Evolutionary conservation across 2,329 filamentous ascomycete species (phyloP), one percentile per base, ranked within the genome.

Genomic region (Fusarium protoensiforme): DNA sequence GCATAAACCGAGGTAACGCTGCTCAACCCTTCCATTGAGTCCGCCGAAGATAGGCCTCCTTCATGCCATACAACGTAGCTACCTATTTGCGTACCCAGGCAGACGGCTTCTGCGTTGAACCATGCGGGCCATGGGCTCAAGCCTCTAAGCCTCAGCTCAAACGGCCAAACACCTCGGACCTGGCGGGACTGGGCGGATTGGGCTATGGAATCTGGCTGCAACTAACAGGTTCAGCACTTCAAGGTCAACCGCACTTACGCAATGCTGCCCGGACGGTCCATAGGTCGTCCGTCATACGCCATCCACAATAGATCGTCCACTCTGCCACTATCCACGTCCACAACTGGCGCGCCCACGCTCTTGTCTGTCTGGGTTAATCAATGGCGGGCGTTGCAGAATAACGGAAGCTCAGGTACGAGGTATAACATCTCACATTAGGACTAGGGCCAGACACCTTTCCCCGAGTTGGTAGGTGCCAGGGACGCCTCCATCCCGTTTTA

Each of bases 391-490:
- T 63, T 53, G 51, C 51, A 65, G 71, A 74, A 65, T 65, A 59
- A 65, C 61, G 70, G 51, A 66, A 74, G 62, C 43, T 62, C 56
- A 71, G 72, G 69, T 61, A 76, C 60, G 68, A 67, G 65, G 36
- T 69, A 63, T 67, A 59, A 54, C 33, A 68, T 57, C 61, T 71
- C 59, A 65, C 54, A 58, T 64, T 66, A 73, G 66, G 64, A 54
- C 68, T 70, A 43, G 56, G 62, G 54, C 46, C 33, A 60, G 38
- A 36, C 61, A 51, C 27, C 53, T 67, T 74, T 51, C 29, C 74
- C 73, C 41, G 62, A 73, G 46, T 69, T 61, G 73, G 75, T 75
- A 77, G 75, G 75, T 77, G 74, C 70, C 65, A 67, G 63, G 75
- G 64, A 68, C 67, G 67, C 67, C 67, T 71, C 73, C 64, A 66